Percentiles rank a stretch among this genome's conserved stretches.
phyloP scores from a whole-genome alignment of 345 rosid genomes.

The Aquilaria yunnanensis region DNA sequence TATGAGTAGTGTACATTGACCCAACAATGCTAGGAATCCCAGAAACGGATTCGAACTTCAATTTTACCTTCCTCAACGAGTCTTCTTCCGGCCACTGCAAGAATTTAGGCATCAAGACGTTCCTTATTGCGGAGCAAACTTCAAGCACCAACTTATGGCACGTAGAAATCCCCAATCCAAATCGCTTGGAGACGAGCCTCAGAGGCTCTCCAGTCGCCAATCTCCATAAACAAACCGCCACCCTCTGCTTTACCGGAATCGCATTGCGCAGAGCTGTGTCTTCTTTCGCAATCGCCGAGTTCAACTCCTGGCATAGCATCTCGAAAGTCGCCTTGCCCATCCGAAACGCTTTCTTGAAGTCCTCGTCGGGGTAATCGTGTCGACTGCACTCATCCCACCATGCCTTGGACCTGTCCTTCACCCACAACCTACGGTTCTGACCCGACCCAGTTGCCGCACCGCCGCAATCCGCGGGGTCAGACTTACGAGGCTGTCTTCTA shows the following conservation, averaged over 20 bases:
- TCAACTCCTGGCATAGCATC: slow-evolving; percentile 71
- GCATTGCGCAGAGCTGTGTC: slow-evolving; percentile 83
- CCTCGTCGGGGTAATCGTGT: slow-evolving; percentile 70
- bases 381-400: slow-evolving; percentile 96
- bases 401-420: slow-evolving; percentile 67
- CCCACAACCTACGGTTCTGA: slow-evolving; percentile 82
- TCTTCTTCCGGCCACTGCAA: slow-evolving; percentile 78
- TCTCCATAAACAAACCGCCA: slow-evolving; percentile 93
- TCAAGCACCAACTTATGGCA: slow-evolving; percentile 76
- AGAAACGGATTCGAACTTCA: slow-evolving; percentile 39
- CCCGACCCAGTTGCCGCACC: slow-evolving; percentile 24
- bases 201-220: slow-evolving; percentile 78
- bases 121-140: slow-evolving; percentile 70
- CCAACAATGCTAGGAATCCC: slow-evolving; percentile 72
- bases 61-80: slow-evolving; percentile 30
- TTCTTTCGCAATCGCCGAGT: slow-evolving; percentile 76
- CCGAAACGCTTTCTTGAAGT: slow-evolving; percentile 73
- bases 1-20: slow-evolving; percentile 75
- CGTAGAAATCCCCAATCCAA: slow-evolving; percentile 78
- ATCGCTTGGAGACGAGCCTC: slow-evolving; percentile 61
- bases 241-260: slow-evolving; percentile 86
- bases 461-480: slow-evolving; percentile 10
- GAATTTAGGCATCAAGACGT: slow-evolving; percentile 69
- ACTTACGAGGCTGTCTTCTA: slow-evolving; percentile 24
- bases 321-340: slow-evolving; percentile 83